These are phyloP conservation scores for Aspergillus ochraceus DNA, from an alignment of 2,329 filamentous ascomycete genomes.

Conservation along the genomic window DNA sequence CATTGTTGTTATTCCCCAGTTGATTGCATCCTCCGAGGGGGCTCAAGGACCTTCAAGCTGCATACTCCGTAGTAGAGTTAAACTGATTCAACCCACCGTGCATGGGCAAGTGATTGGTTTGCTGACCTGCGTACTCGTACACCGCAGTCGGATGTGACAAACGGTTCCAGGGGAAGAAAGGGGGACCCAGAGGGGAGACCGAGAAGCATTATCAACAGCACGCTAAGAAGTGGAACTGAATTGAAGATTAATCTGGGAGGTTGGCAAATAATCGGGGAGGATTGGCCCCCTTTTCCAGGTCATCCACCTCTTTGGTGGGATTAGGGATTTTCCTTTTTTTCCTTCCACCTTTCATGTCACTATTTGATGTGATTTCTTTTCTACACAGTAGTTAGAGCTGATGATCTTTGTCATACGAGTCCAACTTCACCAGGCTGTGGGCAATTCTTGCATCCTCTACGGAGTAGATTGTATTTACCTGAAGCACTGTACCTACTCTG, in stretches of 20 bases:
- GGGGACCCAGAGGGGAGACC: slow-evolving; percentile 4
- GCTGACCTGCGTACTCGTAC: slow-evolving; percentile 2
- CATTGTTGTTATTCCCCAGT: not conserved
- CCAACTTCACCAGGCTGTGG: too few relatives aligned
- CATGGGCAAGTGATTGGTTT: slow-evolving; percentile 4
- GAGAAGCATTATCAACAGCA: slow-evolving; percentile 4
- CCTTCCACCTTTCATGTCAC: not conserved
- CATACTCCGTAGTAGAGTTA: not conserved
- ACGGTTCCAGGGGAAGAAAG: slow-evolving; percentile 3
- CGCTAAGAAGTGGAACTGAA: slow-evolving; percentile 10
- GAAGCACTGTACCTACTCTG: too few relatives aligned
- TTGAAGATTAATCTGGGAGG: not conserved
- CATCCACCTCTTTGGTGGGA: not conserved
- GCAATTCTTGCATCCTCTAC: too few relatives aligned
- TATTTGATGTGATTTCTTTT: not conserved
- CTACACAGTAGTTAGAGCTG: too few relatives aligned
- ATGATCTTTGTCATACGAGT: too few relatives aligned
- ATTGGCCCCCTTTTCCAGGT: not conserved
- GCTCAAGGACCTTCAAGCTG: not conserved
- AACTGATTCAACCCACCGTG: not conserved
- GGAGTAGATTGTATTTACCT: too few relatives aligned
- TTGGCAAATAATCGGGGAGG: not conserved
- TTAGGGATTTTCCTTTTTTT: not conserved
- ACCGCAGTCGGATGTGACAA: not conserved
- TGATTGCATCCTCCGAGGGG: not conserved